phyloP scores from a whole-genome alignment of 192 early-diverging fungal genomes.

The Coemansia guatemalensis region DNA sequence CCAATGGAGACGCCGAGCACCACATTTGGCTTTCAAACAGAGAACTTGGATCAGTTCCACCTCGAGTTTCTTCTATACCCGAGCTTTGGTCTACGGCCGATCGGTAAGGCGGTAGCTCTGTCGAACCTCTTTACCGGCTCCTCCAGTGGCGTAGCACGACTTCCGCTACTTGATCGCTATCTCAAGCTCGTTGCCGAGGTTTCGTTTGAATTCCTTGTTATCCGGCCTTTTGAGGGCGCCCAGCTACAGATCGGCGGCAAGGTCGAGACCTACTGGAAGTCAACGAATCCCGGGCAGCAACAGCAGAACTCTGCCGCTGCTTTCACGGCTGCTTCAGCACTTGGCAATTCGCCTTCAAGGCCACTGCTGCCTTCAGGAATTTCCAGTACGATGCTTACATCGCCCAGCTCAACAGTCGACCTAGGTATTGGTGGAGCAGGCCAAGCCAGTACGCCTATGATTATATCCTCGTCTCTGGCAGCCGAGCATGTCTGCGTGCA shows the following conservation, averaged over 20 bases:
- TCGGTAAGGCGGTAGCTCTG: conserved; percentile 84
- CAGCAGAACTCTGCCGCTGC: conserved; percentile 11
- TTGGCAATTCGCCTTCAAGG: conserved; percentile 20
- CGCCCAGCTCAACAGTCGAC: conserved; percentile 35
- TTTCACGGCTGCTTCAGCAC: neutral
- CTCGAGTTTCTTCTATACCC: conserved; percentile 96
- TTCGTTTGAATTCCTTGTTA: conserved; percentile 74
- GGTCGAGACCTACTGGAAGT: conserved; percentile 99
- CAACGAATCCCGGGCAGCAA: conserved; percentile 68
- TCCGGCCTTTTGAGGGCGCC: conserved; percentile 86
- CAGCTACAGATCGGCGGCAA: conserved; percentile 92
- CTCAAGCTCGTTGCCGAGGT: conserved; percentile 91
- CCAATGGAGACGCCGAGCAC: conserved; percentile 69
- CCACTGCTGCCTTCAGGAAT: conserved; percentile 16
- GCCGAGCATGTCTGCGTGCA: conserved; percentile 89
- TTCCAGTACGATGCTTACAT: conserved; percentile 28
- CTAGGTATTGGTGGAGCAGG: conserved; percentile 20
- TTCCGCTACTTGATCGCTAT: conserved; percentile 89
- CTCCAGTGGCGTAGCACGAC: conserved; percentile 35
- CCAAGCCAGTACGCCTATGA: conserved; percentile 21
- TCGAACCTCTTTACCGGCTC: conserved; percentile 61
- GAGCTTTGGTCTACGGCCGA: conserved; percentile 93
- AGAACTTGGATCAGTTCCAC: conserved; percentile 69
- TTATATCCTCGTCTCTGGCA: conserved; percentile 62
- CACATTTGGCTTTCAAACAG: conserved; percentile 85